Percentiles rank a stretch among this genome's conserved stretches.
Conservation (phyloP, 306 rosid genomes). For the Sophora flavescens region DNA sequence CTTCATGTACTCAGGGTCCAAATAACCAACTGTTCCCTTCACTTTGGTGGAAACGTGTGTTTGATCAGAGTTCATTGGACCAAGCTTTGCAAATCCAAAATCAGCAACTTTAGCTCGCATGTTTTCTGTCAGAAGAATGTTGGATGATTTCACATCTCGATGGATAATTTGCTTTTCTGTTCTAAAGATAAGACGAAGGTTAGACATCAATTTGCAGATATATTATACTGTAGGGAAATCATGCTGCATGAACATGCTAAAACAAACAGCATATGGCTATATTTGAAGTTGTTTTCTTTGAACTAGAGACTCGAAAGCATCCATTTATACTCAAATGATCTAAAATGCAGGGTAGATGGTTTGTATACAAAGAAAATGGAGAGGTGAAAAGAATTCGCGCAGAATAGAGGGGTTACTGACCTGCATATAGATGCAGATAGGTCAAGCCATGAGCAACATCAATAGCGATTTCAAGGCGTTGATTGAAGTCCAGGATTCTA, state of each 20-base stretch:
- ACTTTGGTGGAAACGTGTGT: constrained; percentile 98
- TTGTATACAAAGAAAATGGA: constrained; percentile 33
- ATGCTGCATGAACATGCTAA: constrained; percentile 31
- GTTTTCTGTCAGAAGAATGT: constrained; percentile 95
- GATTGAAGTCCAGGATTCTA: constrained; percentile 87
- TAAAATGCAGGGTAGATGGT: constrained; percentile 31
- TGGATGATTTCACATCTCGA: constrained; percentile 95
- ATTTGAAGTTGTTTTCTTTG: neutral
- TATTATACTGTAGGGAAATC: constrained; percentile 23
- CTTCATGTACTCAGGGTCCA: constrained; percentile 98
- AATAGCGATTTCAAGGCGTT: constrained; percentile 93
- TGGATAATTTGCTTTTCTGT: constrained; percentile 96
- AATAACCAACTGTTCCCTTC: constrained; percentile 99
- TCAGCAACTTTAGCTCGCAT: constrained; percentile 99
- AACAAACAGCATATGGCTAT: constrained; percentile 1
- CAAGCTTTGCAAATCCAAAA: constrained; percentile 97
- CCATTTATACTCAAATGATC: constrained; percentile 15
- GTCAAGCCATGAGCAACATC: constrained; percentile 98
- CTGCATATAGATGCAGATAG: constrained; percentile 90
- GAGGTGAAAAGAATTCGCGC: constrained; percentile 30
- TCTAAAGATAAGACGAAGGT: constrained; percentile 45
- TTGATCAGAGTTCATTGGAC: constrained; percentile 71
- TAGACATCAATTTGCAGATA: constrained; percentile 39
- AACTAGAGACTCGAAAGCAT: constrained; percentile 33
- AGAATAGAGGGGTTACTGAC: constrained; percentile 55